Conservation (phyloP, 192 early-diverging fungal genomes). For the Backusella parvicylindrica region DNA sequence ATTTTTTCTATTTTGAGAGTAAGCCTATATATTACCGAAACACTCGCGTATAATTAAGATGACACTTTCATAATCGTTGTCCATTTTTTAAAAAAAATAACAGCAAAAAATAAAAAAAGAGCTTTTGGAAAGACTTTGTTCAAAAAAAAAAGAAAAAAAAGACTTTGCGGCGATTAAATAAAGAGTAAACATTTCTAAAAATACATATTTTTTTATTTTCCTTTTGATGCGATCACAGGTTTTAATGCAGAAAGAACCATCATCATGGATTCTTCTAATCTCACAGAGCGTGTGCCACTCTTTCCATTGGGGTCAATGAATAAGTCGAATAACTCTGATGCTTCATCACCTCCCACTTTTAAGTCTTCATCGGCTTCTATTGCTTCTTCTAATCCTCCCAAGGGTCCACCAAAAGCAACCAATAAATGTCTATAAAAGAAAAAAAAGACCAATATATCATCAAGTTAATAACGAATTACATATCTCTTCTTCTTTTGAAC, state of each 20-base stretch:
- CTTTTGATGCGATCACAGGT: constrained; percentile 13
- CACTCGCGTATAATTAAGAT: constrained; percentile 78
- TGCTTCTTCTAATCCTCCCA: constrained; percentile 57
- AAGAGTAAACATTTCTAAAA: neutral
- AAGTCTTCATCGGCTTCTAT: constrained; percentile 61
- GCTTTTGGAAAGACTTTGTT: neutral
- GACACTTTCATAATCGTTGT: constrained; percentile 74
- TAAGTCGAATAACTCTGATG: constrained; percentile 58
- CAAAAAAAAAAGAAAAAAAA: neutral
- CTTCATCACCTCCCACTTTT: constrained; percentile 49
- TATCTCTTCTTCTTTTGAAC: neutral
- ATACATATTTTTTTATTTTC: neutral
- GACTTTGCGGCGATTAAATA: neutral
- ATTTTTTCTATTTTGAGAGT: neutral
- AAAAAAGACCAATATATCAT: neutral
- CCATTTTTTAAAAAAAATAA: constrained; percentile 33
- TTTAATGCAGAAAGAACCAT: constrained; percentile 18
- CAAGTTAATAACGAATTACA: neutral
- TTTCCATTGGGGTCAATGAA: constrained; percentile 54
- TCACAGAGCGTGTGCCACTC: constrained; percentile 57
- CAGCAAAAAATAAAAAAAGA: neutral
- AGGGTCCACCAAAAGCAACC: constrained; percentile 64
- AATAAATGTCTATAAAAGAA: constrained; percentile 46
- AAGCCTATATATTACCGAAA: constrained; percentile 43
- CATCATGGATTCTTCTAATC: constrained; percentile 48